These are phyloP conservation scores for Colletotrichum brevisporum DNA, from an alignment of 2,329 filamentous ascomycete species.

Conservation along the genomic window DNA sequence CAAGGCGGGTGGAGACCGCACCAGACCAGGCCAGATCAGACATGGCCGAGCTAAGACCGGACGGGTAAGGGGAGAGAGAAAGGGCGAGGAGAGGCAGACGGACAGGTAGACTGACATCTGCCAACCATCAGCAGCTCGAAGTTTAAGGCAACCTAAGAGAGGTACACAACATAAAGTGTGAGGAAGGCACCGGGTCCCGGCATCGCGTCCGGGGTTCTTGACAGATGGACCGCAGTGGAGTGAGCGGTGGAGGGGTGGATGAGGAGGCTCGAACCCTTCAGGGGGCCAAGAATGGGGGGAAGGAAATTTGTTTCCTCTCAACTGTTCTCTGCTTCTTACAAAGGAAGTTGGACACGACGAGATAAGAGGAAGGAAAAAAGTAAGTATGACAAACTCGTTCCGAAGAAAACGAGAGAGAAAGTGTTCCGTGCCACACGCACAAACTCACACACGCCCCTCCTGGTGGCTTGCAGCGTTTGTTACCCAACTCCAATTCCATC, in stretches of 20 bases:
- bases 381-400: slow-evolving; percentile 14
- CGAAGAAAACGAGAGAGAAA: slow-evolving; percentile 1
- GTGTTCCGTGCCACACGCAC: not conserved
- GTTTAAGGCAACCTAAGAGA: too few species aligned
- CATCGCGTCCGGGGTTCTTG: too few species aligned
- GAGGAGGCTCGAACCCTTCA: slow-evolving; percentile 21
- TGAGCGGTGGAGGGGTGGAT: not conserved
- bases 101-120: slow-evolving; percentile 32
- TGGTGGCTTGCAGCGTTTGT: slow-evolving; percentile 15
- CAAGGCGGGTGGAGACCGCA: too few species aligned
- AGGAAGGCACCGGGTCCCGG: slow-evolving; percentile 7
- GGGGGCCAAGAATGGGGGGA: not conserved
- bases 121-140: slow-evolving; percentile 7
- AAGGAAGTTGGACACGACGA: not conserved
- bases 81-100: slow-evolving; percentile 1
- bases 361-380: not conserved
- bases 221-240: not conserved
- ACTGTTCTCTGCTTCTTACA: not conserved
- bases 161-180: too few species aligned
- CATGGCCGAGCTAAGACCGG: slow-evolving; percentile 10
- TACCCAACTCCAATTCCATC: not conserved
- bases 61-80: slow-evolving; percentile 7
- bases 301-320: too few species aligned
- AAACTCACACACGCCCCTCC: not conserved
- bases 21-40: not conserved